Evolutionary conservation across 495 filamentous ascomycete genomes (phyloP), one percentile per base, ranked within the genome.

Genomic region (Pyronema domesticum): DNA sequence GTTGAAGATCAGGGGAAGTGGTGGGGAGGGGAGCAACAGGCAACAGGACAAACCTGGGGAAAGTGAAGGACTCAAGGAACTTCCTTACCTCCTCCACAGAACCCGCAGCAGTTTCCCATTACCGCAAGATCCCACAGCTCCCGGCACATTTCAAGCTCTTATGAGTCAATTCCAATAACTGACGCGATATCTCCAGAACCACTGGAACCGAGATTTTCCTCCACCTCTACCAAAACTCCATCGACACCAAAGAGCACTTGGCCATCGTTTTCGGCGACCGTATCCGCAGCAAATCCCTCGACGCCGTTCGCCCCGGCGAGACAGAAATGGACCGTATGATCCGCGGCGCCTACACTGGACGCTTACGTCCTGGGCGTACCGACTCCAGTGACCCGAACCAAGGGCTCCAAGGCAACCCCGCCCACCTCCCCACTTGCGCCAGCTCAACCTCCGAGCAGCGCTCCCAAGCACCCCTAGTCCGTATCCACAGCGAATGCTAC

Each of bases 401-500:
- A n/a, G 45, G 51, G 50, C n/a, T 11, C 6, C 50, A 39, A 9
- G 53, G 2, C 23, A 39, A 51, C 54, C 53, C 64, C 46, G 60
- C 60, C 15, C 37, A 36, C 9, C 37, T 47, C 49, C 51, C 56
- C 14, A 8, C 39, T 36, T 11, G 23, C 36, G 30, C 39, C 50
- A 57, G 17, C 1, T 51, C 44, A 51, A 51, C 60, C n/a, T 46
- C 60, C 7, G 3, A 51, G 43, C 7, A 37, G 10, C 51, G 42
- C 15, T 14, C 58, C 63, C 67, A 59, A 60, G 53, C 73, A 5
- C 88, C 93, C 0, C 72, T 96, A 37, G 89, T 96, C 13, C 76
- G 91, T 53, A 96, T 99, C 67, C 91, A 99, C 67, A 91, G 85
- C 7, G 91, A 99, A 67, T 99, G 91, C 72, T 99, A 99, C 68